A percentile compares a stretch with the other conserved stretches of the same genome.
Evolutionary conservation across 2,329 filamentous ascomycete species (phyloP).

Genomic region (Emmonsiellopsis sp.): DNA sequence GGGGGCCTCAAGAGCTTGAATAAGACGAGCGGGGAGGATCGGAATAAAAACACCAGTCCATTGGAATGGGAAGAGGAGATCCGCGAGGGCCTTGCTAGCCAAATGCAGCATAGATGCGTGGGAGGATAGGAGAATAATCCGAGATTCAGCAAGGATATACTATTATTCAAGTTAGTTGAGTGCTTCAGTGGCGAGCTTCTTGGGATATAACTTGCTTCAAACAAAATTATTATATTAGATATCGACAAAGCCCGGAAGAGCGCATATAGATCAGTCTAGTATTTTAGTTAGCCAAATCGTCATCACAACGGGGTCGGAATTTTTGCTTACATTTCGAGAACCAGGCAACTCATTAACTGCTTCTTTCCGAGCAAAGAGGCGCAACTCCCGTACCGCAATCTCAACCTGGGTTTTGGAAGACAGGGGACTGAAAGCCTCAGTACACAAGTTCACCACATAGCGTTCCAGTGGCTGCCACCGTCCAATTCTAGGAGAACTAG

Average conservation of each 20-base stretch:
- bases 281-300: background rate
- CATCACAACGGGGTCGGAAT: background rate
- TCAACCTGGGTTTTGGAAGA: conserved; percentile 95
- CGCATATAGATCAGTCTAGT: conserved; percentile 75
- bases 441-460: conserved; percentile 94
- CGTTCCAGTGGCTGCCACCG: conserved; percentile 94
- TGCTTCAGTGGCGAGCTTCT: background rate
- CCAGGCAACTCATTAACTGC: conserved; percentile 87
- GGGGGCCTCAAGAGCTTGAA: conserved; percentile 86
- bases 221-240: conserved; percentile 82
- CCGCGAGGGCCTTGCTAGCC: conserved; percentile 76
- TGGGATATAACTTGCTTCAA: conserved; percentile 47
- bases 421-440: conserved; percentile 84
- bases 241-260: conserved; percentile 84
- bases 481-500: conserved; percentile 81
- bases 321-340: conserved; percentile 54
- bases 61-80: conserved; percentile 77
- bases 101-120: conserved; percentile 95
- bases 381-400: conserved; percentile 76
- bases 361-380: conserved; percentile 86
- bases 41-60: conserved; percentile 96
- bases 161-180: conserved; percentile 10
- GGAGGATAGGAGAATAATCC: conserved; percentile 91
- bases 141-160: conserved; percentile 83
- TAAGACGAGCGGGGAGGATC: conserved; percentile 72